Conservation (phyloP, 345 rosid genomes). For the Cardamine chenopodiifolia region DNA sequence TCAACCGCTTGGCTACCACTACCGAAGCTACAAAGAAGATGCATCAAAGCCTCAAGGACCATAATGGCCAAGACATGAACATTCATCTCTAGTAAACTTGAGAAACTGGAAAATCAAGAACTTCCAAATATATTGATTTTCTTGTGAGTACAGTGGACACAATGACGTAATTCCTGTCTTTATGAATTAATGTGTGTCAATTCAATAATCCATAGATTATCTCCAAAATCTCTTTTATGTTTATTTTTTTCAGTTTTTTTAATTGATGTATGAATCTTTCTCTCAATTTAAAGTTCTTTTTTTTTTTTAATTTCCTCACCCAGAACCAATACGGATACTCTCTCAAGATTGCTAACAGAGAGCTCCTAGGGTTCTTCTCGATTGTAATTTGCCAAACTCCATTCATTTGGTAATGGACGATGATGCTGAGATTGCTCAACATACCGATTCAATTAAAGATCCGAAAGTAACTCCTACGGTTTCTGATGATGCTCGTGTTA, state of each 20-base stretch:
- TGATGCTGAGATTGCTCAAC: conserved; percentile 27
- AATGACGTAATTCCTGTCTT: background rate
- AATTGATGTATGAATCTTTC: background rate
- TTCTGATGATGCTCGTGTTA: conserved; percentile 7
- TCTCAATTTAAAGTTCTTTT: background rate
- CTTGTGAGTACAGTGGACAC: conserved; percentile 43
- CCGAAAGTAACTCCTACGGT: conserved; percentile 17
- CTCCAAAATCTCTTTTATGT: background rate
- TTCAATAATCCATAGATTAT: background rate
- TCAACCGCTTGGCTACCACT: too few relatives aligned
- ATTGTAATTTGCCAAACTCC: background rate
- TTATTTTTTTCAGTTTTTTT: background rate
- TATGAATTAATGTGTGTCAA: background rate
- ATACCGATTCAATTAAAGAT: conserved; percentile 20
- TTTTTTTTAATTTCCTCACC: conserved; percentile 2
- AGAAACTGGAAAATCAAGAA: too few relatives aligned
- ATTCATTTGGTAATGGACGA: conserved; percentile 23
- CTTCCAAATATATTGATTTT: conserved; percentile 45
- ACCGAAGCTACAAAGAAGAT: too few relatives aligned
- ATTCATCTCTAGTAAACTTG: too few relatives aligned
- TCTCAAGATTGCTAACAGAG: background rate
- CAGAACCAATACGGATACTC: conserved; percentile 3
- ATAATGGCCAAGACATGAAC: too few relatives aligned
- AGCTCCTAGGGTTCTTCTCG: conserved; percentile 24
- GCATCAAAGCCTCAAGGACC: too few relatives aligned